Conservation (phyloP, 441 rosid genomes). For the Erodium texanum region DNA sequence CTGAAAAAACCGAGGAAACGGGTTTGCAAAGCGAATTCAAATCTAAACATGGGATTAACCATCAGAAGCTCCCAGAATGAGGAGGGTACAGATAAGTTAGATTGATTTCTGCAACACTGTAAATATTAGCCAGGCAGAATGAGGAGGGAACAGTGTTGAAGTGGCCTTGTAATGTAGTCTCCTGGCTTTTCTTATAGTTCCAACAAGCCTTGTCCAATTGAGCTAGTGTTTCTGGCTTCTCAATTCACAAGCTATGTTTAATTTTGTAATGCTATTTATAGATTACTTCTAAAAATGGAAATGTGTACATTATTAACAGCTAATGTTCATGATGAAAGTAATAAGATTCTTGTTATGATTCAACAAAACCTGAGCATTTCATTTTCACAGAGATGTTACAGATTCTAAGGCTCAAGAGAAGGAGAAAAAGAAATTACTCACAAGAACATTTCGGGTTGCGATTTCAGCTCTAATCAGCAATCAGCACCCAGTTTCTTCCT, state of each 20-base stretch:
- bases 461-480: conserved; percentile 10
- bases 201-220: too few relatives aligned
- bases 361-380: neutral
- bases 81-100: conserved; percentile 20
- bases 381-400: neutral
- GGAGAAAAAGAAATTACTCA: neutral
- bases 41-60: conserved; percentile 26
- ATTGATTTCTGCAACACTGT: conserved; percentile 15
- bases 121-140: conserved; percentile 2
- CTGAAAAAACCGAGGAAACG: conserved; percentile 47
- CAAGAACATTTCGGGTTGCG: neutral
- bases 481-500: conserved; percentile 17
- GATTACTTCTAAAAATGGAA: neutral
- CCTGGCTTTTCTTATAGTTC: too few relatives aligned
- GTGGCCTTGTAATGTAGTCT: too few relatives aligned
- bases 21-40: conserved; percentile 30
- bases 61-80: conserved; percentile 8
- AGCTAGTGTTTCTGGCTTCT: too few relatives aligned
- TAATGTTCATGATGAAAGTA: neutral
- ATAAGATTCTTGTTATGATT: neutral
- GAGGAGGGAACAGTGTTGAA: too few relatives aligned
- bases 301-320: too few relatives aligned
- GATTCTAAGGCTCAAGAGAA: neutral
- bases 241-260: neutral
- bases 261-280: neutral